Base-by-base conservation (phyloP, 1,139 yeast genomes). In the Geotrichum bryndzae region DNA sequence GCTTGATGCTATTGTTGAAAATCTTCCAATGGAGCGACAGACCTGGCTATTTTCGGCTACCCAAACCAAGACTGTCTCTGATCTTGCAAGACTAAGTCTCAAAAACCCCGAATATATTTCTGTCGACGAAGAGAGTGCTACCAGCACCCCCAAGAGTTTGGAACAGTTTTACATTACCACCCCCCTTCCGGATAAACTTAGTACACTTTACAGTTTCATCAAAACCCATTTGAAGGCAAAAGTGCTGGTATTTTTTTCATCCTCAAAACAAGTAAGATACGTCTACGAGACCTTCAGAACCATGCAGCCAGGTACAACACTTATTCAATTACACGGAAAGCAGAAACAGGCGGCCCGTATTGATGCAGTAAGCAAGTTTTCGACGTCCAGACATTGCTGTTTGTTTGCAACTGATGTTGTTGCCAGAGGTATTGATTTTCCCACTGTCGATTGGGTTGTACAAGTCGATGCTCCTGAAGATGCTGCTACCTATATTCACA, bases 381-480 rank as follows among this genome's bases (percentile, higher is more conserved):
- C 95, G 15, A 85, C 87, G 63, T 90, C 97, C 1, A 91, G 88
- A 68, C 85, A 89, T 65, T 94, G 90, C 15, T 92, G 97, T 77
- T 77, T 94, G 56, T 88, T 94, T 73, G 96, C 98, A 2, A 94
- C 99, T 0, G 99, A 94, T 77, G 90, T 94, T 61, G 98, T 92
- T 35, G 98, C 99, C 0, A 82, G 99, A 73, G 99, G 99, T 15
- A 82, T 94, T 61, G 99, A 94, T 76, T 92, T 95, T 77, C 99
- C 99, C 0, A 88, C 96, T 1, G 90, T 94, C 61, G 97, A 94
- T 70, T 94, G 99, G 99, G 97, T 94, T 25, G 79, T 94, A 13
- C 99, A 94, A 74, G 83, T 91, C 0, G 99, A 94, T 74, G 90
- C 96, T 67, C 99, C 99, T 0, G 99, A 94, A 73, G 97, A 92